Conservation (phyloP, 176 grass and related monocot species). For the Thalia dealbata region DNA sequence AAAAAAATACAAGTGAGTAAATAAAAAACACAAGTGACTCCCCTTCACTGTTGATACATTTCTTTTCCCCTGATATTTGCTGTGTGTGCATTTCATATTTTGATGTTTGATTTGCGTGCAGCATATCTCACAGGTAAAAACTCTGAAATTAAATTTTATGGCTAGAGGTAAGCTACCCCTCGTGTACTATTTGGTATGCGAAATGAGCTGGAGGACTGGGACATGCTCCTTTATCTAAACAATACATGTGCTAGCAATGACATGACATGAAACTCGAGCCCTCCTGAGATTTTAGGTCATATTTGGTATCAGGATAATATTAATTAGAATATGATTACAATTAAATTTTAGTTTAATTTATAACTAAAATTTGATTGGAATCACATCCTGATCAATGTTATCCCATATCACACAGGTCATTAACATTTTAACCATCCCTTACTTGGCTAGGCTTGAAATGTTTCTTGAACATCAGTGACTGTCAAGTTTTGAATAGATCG, state of each 20-base stretch:
- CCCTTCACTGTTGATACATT: not conserved
- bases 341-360: too few species aligned
- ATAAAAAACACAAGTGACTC: too few species aligned
- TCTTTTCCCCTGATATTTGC: not conserved
- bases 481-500: not conserved
- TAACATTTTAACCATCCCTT: not conserved
- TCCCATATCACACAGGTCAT: too few species aligned
- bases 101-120: not conserved
- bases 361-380: too few species aligned
- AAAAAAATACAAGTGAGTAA: too few species aligned
- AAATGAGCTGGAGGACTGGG: not conserved
- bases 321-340: too few species aligned
- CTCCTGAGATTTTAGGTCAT: too few species aligned
- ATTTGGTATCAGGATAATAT: too few species aligned
- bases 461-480: not conserved
- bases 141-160: not conserved
- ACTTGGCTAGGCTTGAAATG: not conserved
- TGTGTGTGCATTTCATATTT: not conserved
- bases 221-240: not conserved
- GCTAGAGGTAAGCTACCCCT: not conserved
- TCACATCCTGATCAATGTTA: too few species aligned
- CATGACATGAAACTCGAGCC: not conserved
- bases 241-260: not conserved
- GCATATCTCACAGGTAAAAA: not conserved
- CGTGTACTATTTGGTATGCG: not conserved